Base-by-base conservation (phyloP, 768 basidiomycete species). In the Trametes gibbosa region DNA sequence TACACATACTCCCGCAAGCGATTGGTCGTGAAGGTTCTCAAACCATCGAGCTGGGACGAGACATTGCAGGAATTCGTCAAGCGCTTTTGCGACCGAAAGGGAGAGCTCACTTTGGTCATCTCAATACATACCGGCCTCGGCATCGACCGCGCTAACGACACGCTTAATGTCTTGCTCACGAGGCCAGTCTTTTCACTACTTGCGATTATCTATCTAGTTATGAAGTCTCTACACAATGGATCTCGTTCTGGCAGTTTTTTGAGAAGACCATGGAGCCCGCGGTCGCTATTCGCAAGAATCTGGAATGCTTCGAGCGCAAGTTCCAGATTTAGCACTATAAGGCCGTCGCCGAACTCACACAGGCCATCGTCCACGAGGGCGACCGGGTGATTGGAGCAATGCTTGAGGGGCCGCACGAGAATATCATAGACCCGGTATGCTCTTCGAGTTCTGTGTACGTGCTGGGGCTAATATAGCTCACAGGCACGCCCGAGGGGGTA, bases 271-370 rank as follows among this genome's bases (percentile, higher is more conserved):
- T 78, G 23, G 66, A 70, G 51, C 55, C 67, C 64, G 48, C 72
- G 34, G 51, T 58, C 4, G 68, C 73, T 0, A 69, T 82, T 19
- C 62, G 59, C 2, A 66, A 69, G 48, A 80, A 83, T 56, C 67
- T 78, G 62, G 68, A 68, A 2, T 56, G 74, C 0, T 84, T 82
- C 53, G 76, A 80, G 46, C 67, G 72, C 45, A 81, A 81, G 59
- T 73, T 82, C 52, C 74, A 74, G 13, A 72, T 80, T 43, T 78
- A 80, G 66, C 74, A 72, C 52, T 73, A 74, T 53, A 77, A 76
- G 58, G 63, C 75, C 23, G 39, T 65, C 45, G 67, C 73, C 25
- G 70, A 74, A 54, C 53, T 73, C 29, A 50, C 64, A 1, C 58
- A 62, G 14, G 64, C 70, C 5, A 66, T 75, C 5, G 68, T 67